Evolutionary conservation across 441 rosid species (phyloP), one percentile per base, ranked within the genome.

Genomic region (Aleurites moluccanus): DNA sequence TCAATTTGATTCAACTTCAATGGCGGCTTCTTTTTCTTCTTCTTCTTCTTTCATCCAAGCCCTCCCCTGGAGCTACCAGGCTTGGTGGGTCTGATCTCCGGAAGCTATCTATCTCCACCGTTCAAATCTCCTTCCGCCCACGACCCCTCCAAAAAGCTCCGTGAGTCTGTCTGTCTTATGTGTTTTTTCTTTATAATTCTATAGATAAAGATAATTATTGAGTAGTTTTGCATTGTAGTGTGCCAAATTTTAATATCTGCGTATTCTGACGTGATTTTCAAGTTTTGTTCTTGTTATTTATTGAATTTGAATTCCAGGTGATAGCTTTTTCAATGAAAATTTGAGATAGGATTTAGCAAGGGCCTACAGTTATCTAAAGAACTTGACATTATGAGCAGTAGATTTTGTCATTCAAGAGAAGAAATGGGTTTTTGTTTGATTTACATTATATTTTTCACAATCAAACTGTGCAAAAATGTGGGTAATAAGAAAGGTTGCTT

Each of bases 1-100:
- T 25, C 1, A 4, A 16, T 30, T 64, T 13, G 14, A 14, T 38
- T n/a, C 15, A 21, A 15, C 7, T 35, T 63, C 53, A 62, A 88
- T 91, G 94, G 91, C 40, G n/a, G n/a, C n/a, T n/a, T n/a, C 94
- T 65, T 86, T 91, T 59, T 73, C 78, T 50, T 77, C 73, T 66
- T 86, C 92, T 50, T 74, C 78, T 52, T 77, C 73, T 72, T 28
- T 76, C 88, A 2, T 80, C 93, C 30, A 85, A 86, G 69, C 78
- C 85, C 67, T 85, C 91, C 56, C 83, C 90, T 59, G 92, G 90
- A 30, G 75, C 89, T 78, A 75, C 90, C 56, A 82, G 75, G 64
- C 68, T 79, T 76, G 76, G 69, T 27, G 52, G 75, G 66, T 74
- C 90, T 10, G 89, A 88, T 80, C 81, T 87, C 80, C 84, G 84